Conservation (phyloP, 257 asterid genomes). For the Nicotiana undulata region DNA sequence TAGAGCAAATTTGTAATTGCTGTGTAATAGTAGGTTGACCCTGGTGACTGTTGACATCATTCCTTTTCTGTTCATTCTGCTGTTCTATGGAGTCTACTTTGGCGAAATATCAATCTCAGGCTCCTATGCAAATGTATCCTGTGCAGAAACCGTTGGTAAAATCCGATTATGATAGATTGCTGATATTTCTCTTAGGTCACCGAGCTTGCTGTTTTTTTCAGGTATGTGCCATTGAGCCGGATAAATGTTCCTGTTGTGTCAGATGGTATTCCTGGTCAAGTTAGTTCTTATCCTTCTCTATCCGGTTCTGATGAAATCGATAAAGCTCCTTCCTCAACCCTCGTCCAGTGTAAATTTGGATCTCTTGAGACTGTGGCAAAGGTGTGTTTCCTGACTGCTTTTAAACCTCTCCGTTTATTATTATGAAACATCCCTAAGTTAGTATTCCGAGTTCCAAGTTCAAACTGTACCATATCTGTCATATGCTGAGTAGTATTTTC, state of each 20-base stretch:
- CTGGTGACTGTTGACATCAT: neutral
- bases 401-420: neutral
- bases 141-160: neutral
- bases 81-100: neutral
- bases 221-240: conserved; percentile 83
- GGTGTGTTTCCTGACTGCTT: conserved; percentile 29
- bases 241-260: conserved; percentile 30
- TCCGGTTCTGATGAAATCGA: conserved; percentile 49
- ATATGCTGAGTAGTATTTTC: neutral
- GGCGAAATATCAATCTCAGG: too few relatives aligned
- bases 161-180: neutral
- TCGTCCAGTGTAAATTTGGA: conserved; percentile 69
- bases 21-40: neutral
- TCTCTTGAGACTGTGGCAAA: conserved; percentile 60
- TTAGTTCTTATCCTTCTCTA: conserved; percentile 61
- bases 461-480: neutral
- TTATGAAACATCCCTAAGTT: neutral
- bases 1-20: neutral
- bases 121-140: neutral
- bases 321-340: conserved; percentile 47
- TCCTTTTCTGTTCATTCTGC: neutral
- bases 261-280: conserved; percentile 31
- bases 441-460: neutral
- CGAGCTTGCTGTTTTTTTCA: conserved; percentile 16
- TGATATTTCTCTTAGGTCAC: neutral